These are phyloP conservation scores for Leptomonas pyrrhocoris DNA, from an alignment of 208 protist species.

Conservation along the genomic window DNA sequence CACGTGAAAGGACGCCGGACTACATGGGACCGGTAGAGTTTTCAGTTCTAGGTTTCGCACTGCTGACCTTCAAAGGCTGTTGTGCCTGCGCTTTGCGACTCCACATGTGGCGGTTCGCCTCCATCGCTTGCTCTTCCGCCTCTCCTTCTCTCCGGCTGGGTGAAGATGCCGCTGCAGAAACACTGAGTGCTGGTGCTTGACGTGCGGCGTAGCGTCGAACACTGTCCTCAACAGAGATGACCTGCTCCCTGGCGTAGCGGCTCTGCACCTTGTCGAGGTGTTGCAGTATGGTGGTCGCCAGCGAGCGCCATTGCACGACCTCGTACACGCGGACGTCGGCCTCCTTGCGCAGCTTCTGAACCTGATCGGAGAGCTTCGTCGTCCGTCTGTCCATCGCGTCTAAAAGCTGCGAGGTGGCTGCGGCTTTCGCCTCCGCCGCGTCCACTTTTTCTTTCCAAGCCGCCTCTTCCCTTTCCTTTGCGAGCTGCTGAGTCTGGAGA, in stretches of 20 bases:
- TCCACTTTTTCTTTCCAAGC: neutral
- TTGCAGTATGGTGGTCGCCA: slow-evolving; percentile 24
- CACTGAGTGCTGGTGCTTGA: neutral
- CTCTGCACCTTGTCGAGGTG: slow-evolving; percentile 13
- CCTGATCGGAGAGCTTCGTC: slow-evolving; percentile 32
- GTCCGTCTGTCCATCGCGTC: slow-evolving; percentile 24
- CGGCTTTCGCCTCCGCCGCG: slow-evolving; percentile 1
- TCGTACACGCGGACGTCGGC: slow-evolving; percentile 27
- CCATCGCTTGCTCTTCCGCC: neutral
- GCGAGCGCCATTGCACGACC: slow-evolving; percentile 47
- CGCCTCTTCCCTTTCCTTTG: neutral
- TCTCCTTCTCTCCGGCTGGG: neutral
- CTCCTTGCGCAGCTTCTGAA: slow-evolving; percentile 31
- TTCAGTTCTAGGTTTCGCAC: too few species aligned
- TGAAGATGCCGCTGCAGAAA: neutral
- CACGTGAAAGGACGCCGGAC: too few species aligned
- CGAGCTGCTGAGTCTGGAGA: neutral
- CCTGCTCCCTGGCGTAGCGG: slow-evolving; percentile 21
- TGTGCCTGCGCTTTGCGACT: slow-evolving; percentile 25
- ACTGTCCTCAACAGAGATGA: slow-evolving; percentile 10
- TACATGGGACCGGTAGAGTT: too few species aligned
- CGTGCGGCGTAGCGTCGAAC: slow-evolving; percentile 13
- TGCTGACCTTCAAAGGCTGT: neutral
- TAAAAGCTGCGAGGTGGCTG: slow-evolving; percentile 1
- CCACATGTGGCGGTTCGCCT: slow-evolving; percentile 24